Conservation (phyloP, 2,329 filamentous ascomycete genomes). For the Xylariaceae sp. region DNA sequence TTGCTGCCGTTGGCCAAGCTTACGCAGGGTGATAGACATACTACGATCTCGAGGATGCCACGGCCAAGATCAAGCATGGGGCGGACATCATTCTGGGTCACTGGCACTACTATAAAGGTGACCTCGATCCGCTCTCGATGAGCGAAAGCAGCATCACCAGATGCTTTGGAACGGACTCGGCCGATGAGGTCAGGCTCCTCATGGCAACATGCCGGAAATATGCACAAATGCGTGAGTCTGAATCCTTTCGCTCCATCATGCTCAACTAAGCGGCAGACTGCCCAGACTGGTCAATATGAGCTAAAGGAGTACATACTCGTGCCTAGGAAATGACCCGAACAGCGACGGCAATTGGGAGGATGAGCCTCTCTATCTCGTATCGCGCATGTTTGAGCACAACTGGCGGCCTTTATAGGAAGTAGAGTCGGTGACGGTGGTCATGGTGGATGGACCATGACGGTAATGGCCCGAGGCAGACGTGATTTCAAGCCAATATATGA, state of each 20-base stretch:
- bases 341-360: conserved; percentile 31
- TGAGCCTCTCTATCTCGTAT: conserved; percentile 40
- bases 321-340: conserved; percentile 4
- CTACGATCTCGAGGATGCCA: conserved; percentile 19
- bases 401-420: conserved; percentile 34
- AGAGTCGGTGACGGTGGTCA: conserved; percentile 1
- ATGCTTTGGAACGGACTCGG: conserved; percentile 29
- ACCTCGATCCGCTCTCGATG: conserved; percentile 29
- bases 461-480: conserved; percentile 7
- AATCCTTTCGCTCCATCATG: not conserved
- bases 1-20: conserved; percentile 20
- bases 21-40: conserved; percentile 26
- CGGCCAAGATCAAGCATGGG: conserved; percentile 39
- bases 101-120: conserved; percentile 48
- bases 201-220: conserved; percentile 28
- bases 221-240: conserved; percentile 23
- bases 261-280: too few relatives aligned
- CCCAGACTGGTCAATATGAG: not conserved
- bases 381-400: conserved; percentile 41
- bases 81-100: conserved; percentile 43
- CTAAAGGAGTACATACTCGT: not conserved
- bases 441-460: not conserved
- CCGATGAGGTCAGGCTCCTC: conserved; percentile 34
- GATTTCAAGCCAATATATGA: not conserved
- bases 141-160: conserved; percentile 24